Conservation (phyloP, 495 filamentous ascomycete genomes). For the Aspergillus kassunensis region DNA sequence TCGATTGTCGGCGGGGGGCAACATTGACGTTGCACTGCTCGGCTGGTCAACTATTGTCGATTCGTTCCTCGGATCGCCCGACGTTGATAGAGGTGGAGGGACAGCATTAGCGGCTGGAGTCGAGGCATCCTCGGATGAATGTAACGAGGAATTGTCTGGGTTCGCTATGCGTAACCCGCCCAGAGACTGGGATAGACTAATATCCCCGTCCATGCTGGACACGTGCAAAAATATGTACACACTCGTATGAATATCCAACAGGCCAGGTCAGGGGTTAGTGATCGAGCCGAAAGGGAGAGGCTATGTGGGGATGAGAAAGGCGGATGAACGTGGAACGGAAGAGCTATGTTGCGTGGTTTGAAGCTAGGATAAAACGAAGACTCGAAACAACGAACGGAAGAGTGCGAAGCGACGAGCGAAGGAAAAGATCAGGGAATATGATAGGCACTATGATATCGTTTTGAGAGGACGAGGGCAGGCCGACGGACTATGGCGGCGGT, state of each 20-base stretch:
- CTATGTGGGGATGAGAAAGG: slow-evolving; percentile 13
- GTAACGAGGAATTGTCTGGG: slow-evolving; percentile 75
- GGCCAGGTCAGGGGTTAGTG: slow-evolving; percentile 5
- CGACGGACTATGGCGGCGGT: slow-evolving; percentile 38
- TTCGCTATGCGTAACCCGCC: slow-evolving; percentile 97
- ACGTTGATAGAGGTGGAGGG: slow-evolving; percentile 21
- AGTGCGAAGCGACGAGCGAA: slow-evolving; percentile 3
- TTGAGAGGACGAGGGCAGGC: slow-evolving; percentile 14
- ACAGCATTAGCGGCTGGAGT: slow-evolving; percentile 19
- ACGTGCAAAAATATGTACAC: background rate
- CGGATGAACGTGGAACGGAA: slow-evolving; percentile 13
- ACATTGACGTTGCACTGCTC: slow-evolving; percentile 12
- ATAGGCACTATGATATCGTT: slow-evolving; percentile 9
- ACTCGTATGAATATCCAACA: background rate
- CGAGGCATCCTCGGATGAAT: slow-evolving; percentile 45
- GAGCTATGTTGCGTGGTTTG: slow-evolving; percentile 10
- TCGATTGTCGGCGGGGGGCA: slow-evolving; percentile 25
- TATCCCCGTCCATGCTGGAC: slow-evolving; percentile 77
- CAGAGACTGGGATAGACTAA: slow-evolving; percentile 87
- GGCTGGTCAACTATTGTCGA: slow-evolving; percentile 19
- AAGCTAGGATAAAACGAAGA: slow-evolving; percentile 11
- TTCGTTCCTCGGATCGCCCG: slow-evolving; percentile 17
- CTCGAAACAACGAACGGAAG: background rate
- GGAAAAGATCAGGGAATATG: slow-evolving; percentile 4
- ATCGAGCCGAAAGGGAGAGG: slow-evolving; percentile 1